These are phyloP conservation scores for Coffea eugenioides DNA, from an alignment of 257 asterid species.

Conservation along the genomic window DNA sequence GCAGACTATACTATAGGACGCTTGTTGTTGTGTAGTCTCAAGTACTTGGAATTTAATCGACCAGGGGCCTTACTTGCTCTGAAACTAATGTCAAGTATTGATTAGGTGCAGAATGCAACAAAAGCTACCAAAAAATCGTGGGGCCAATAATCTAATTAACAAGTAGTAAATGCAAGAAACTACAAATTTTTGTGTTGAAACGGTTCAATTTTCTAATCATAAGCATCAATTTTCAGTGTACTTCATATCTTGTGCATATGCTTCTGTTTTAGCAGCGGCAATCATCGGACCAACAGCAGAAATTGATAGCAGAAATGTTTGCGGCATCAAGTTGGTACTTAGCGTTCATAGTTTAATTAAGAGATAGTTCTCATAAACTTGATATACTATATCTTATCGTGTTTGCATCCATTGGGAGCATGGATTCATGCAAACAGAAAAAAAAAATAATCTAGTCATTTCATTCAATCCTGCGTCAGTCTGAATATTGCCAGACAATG, in stretches of 20 bases:
- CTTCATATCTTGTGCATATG: neutral
- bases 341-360: too few species aligned
- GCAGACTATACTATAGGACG: too few species aligned
- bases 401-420: neutral
- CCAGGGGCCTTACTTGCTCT: neutral
- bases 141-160: neutral
- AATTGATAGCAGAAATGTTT: too few species aligned
- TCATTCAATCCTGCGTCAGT: constrained; percentile 11
- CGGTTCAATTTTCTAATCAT: neutral
- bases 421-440: neutral
- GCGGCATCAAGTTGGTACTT: too few species aligned
- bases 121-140: neutral
- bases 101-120: neutral
- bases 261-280: neutral
- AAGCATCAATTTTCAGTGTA: too few species aligned
- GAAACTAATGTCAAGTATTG: neutral
- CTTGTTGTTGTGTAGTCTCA: neutral
- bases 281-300: too few species aligned
- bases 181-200: neutral
- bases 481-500: constrained; percentile 10
- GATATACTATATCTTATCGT: neutral
- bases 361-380: too few species aligned
- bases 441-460: neutral
- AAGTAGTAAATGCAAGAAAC: neutral
- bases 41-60: too few species aligned